Percentiles rank a stretch among this genome's conserved stretches.
Evolutionary conservation across 768 basidiomycete species (phyloP).

Genomic region (Pleurotus djamor): DNA sequence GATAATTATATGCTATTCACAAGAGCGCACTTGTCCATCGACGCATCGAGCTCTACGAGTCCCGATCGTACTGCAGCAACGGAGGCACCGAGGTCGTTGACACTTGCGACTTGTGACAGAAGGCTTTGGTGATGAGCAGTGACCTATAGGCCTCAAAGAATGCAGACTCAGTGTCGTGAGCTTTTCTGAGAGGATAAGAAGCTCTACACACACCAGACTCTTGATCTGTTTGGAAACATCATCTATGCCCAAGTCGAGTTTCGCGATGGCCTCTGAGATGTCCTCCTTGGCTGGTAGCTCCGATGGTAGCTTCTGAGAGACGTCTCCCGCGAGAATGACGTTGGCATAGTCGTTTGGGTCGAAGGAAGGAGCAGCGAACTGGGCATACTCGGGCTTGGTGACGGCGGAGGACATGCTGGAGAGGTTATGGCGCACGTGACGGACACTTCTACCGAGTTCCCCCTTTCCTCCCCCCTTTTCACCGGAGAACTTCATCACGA

Average conservation of each 20-base stretch:
- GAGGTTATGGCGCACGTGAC: not conserved
- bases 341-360: constrained; percentile 92
- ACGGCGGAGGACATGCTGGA: constrained; percentile 4
- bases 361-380: constrained; percentile 75
- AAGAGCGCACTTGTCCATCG: constrained; percentile 68
- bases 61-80: constrained; percentile 66
- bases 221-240: constrained; percentile 92
- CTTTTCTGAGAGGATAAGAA: constrained; percentile 3
- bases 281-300: constrained; percentile 76
- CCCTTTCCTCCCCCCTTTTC: not conserved
- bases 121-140: constrained; percentile 81
- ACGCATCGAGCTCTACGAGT: constrained; percentile 69
- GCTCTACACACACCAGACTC: constrained; percentile 55
- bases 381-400: constrained; percentile 56
- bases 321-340: constrained; percentile 80
- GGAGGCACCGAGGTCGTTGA: constrained; percentile 69
- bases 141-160: constrained; percentile 51
- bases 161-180: constrained; percentile 9
- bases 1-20: constrained; percentile 10
- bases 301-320: constrained; percentile 23
- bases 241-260: constrained; percentile 84
- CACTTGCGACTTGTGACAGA: constrained; percentile 76
- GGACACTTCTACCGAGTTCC: not conserved
- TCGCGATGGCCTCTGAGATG: constrained; percentile 85
- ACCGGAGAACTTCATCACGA: too few species aligned